Base-by-base conservation (phyloP, 2,329 filamentous ascomycete genomes). In the Elsinoe australis region DNA sequence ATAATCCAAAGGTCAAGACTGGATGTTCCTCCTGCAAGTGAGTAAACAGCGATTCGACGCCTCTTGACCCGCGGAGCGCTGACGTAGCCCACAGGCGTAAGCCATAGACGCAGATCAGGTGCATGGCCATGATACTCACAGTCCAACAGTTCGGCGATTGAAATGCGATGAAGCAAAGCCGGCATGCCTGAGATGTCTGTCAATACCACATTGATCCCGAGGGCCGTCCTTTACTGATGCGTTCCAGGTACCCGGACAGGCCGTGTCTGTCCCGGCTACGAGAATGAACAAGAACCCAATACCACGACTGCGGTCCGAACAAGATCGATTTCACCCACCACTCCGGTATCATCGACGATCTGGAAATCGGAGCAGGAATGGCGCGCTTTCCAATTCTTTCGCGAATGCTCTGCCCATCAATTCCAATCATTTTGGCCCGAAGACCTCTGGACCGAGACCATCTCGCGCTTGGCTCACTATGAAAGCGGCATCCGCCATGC, bases 121-220 rank as follows among this genome's bases (percentile, higher is more conserved):
- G 36, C 28, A n/a, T 14, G 24, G 10, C 7, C 12, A 19, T 18
- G 15, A 4, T 21, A 2, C 24, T 29, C 14, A 21, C 26, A 44
- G 1, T 12, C 3, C 14, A 12, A 34, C 15, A 48, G 45, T 34
- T 31, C 45, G 45, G n/a, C 26, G 45, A 31, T 22, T 48, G 19
- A 48, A 48, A 48, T 48, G 45, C 22, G 45, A 48, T 48, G 45
- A 48, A 22, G 45, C 31, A 19, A 48, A 48, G 24, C 45, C 45
- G 19, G 19, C 32, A 36, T 48, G 45, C n/a, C 22, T 38, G 19
- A 48, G 33, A 39, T 48, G 45, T 48, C 3, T 9, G 32, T 39
- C 10, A 28, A n/a, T 3, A 18, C 22, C 24, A n/a, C 22, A 15
- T n/a, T n/a, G 4, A 14, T 19, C 32, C 14, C n/a, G 12, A 9